Conservation (phyloP, 164 flowering plant genomes). For the Liquidambar formosana region DNA sequence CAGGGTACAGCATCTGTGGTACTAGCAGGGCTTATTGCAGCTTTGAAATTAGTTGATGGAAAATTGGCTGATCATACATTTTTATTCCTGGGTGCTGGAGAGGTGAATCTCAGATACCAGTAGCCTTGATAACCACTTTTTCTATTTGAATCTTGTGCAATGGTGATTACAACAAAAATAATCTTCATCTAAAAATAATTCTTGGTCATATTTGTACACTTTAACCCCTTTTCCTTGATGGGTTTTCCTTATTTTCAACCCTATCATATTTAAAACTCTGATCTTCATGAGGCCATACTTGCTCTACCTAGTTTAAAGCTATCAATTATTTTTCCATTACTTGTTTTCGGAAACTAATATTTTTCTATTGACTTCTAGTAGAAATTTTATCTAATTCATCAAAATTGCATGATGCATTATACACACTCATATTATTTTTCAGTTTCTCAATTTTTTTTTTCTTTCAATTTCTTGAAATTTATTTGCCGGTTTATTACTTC, state of each 20-base stretch:
- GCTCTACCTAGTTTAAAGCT: too few relatives aligned
- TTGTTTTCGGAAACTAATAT: too few relatives aligned
- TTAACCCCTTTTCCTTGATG: neutral
- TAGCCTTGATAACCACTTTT: neutral
- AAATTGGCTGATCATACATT: constrained; percentile 73
- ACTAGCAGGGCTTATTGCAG: constrained; percentile 70
- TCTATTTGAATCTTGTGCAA: neutral
- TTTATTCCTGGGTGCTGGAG: constrained; percentile 93
- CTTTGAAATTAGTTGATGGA: constrained; percentile 68
- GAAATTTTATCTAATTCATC: too few relatives aligned
- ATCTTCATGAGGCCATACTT: too few relatives aligned
- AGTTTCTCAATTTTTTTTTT: too few relatives aligned
- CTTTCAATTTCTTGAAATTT: neutral
- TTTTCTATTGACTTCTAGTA: too few relatives aligned
- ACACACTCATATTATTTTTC: too few relatives aligned
- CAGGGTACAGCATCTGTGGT: constrained; percentile 95
- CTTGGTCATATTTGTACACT: neutral
- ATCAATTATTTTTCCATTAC: too few relatives aligned
- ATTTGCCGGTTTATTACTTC: neutral
- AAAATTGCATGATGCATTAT: too few relatives aligned
- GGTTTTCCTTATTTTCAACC: neutral
- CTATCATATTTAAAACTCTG: neutral
- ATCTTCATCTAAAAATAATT: neutral
- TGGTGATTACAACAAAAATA: neutral
- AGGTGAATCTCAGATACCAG: constrained; percentile 41